Evolutionary conservation across 495 filamentous ascomycete genomes (phyloP).

Genomic region (Aspergillus biplanus): DNA sequence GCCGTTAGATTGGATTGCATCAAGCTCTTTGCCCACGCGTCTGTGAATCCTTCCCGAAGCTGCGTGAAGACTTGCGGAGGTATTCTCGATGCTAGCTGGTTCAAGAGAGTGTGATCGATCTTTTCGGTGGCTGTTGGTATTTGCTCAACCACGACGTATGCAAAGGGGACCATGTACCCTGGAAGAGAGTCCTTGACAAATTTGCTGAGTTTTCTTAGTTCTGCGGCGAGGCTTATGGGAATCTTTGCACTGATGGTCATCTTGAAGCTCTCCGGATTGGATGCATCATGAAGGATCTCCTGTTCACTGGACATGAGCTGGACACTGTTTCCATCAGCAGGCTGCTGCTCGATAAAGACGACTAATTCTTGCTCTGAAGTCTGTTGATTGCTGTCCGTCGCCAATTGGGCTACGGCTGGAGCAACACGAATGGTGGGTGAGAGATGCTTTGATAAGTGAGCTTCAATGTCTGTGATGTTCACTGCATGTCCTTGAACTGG

Average conservation of each 20-base stretch:
- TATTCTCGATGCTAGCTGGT: constrained; percentile 31
- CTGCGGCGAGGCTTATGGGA: constrained; percentile 27
- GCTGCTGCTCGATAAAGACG: constrained; percentile 34
- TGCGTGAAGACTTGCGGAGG: constrained; percentile 25
- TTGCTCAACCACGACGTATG: constrained; percentile 38
- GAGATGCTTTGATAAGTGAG: constrained; percentile 33
- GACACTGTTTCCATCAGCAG: constrained; percentile 27
- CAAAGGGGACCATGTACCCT: constrained; percentile 45
- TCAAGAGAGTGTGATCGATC: constrained; percentile 32
- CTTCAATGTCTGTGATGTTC: constrained; percentile 37
- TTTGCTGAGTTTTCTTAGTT: constrained; percentile 40
- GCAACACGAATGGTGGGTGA: constrained; percentile 31
- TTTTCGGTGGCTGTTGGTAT: constrained; percentile 29
- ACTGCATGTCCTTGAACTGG: constrained; percentile 40
- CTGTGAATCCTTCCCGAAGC: constrained; percentile 28
- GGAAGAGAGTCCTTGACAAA: constrained; percentile 41
- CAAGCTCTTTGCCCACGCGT: constrained; percentile 27
- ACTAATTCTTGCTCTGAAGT: constrained; percentile 26
- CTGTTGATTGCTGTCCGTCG: constrained; percentile 13
- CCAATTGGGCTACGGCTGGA: constrained; percentile 28
- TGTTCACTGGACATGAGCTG: constrained; percentile 27
- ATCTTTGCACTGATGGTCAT: constrained; percentile 25
- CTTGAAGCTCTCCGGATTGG: constrained; percentile 1
- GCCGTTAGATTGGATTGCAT: constrained; percentile 32
- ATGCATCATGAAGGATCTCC: constrained; percentile 19